phyloP scores from a whole-genome alignment of 495 filamentous ascomycete species.

The Tetracladium marchalianum region DNA sequence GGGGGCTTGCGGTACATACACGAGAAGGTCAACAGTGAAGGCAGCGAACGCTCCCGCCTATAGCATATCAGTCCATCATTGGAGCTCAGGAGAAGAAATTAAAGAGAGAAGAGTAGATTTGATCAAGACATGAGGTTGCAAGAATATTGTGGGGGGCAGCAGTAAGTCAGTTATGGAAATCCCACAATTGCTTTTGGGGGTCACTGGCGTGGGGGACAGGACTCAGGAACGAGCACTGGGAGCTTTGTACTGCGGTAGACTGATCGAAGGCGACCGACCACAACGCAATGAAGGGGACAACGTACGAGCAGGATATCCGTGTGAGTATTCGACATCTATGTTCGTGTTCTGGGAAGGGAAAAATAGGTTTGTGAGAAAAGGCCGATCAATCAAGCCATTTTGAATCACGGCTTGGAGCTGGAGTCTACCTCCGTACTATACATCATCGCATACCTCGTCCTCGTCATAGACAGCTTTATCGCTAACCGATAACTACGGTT shows the following conservation, averaged over 20 bases:
- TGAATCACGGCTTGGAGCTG: too few relatives aligned
- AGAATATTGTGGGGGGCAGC: slow-evolving; percentile 32
- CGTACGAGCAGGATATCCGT: slow-evolving; percentile 30
- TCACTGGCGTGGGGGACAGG: neutral
- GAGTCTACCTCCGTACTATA: too few relatives aligned
- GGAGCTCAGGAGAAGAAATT: too few relatives aligned
- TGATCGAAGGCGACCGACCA: neutral
- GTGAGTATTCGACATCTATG: slow-evolving; percentile 23
- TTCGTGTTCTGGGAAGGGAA: too few relatives aligned
- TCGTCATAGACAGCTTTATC: slow-evolving; percentile 8
- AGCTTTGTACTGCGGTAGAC: neutral
- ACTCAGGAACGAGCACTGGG: slow-evolving; percentile 2
- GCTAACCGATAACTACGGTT: neutral
- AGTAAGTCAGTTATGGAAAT: slow-evolving; percentile 42
- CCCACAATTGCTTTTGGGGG: neutral
- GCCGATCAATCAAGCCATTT: too few relatives aligned
- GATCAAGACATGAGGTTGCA: neutral
- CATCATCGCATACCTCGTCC: neutral
- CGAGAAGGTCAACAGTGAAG: slow-evolving; percentile 66
- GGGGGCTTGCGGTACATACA: slow-evolving; percentile 19
- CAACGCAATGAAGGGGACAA: neutral
- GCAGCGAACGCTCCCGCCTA: slow-evolving; percentile 77
- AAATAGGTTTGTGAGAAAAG: too few relatives aligned
- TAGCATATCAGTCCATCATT: too few relatives aligned
- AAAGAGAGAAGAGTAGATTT: too few relatives aligned